Conservation (phyloP, 768 basidiomycete genomes). For the Exsudoporus frostii region DNA sequence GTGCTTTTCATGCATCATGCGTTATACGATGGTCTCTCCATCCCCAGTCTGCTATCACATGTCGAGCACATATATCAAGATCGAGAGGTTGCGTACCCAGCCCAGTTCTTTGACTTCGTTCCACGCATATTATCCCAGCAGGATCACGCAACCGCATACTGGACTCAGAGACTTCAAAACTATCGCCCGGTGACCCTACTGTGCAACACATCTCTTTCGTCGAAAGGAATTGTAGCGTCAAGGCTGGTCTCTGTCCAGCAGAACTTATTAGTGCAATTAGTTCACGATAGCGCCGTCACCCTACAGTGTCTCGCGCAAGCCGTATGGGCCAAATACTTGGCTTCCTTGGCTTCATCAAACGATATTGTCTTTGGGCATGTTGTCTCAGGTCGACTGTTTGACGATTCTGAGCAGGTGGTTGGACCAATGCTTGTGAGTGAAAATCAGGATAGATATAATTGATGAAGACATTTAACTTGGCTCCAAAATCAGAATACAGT, state of each 20-base stretch:
- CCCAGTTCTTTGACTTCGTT: slow-evolving; percentile 39
- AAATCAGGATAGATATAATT: neutral
- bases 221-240: slow-evolving; percentile 10
- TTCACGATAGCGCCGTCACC: slow-evolving; percentile 27
- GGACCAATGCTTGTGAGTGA: slow-evolving; percentile 45
- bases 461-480: neutral
- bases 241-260: slow-evolving; percentile 11
- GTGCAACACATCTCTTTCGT: slow-evolving; percentile 10
- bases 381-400: slow-evolving; percentile 42
- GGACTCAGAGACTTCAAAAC: slow-evolving; percentile 29
- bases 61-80: slow-evolving; percentile 34
- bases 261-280: slow-evolving; percentile 11
- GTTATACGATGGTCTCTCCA: slow-evolving; percentile 45
- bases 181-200: slow-evolving; percentile 21
- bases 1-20: slow-evolving; percentile 47
- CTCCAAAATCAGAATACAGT: slow-evolving; percentile 40
- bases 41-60: slow-evolving; percentile 34
- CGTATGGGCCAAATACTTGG: slow-evolving; percentile 29
- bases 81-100: neutral
- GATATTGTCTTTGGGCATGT: slow-evolving; percentile 48
- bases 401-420: slow-evolving; percentile 41
- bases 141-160: slow-evolving; percentile 36
- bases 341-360: slow-evolving; percentile 13
- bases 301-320: slow-evolving; percentile 38
- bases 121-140: slow-evolving; percentile 39